Evolutionary conservation across 345 rosid species (phyloP).

Genomic region (Camelina sativa): DNA sequence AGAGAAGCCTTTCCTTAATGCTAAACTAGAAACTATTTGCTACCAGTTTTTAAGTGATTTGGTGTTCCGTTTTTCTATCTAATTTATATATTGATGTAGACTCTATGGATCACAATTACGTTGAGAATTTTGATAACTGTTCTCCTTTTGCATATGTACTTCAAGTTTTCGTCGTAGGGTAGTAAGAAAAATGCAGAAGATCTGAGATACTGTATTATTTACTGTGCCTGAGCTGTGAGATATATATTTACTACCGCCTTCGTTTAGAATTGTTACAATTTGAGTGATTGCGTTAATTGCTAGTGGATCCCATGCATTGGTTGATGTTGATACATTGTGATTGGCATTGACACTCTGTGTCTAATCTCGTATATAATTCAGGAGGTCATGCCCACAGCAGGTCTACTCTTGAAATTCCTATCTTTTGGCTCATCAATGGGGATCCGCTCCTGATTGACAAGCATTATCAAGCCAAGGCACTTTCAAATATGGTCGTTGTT

Average conservation of each 20-base stretch:
- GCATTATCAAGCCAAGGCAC: slow-evolving; percentile 95
- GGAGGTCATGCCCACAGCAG: slow-evolving; percentile 93
- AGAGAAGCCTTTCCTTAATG: slow-evolving; percentile 14
- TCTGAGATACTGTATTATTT: slow-evolving; percentile 10
- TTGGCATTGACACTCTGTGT: slow-evolving; percentile 39
- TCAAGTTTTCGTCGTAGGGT: slow-evolving; percentile 10
- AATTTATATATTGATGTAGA: slow-evolving; percentile 16
- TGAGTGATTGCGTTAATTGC: neutral
- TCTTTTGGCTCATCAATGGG: slow-evolving; percentile 90
- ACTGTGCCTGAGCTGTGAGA: slow-evolving; percentile 12
- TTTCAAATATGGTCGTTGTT: slow-evolving; percentile 90
- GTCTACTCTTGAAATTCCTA: slow-evolving; percentile 95
- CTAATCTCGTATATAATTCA: slow-evolving; percentile 47
- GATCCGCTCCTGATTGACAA: slow-evolving; percentile 90
- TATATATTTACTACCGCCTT: neutral
- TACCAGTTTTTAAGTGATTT: slow-evolving; percentile 11
- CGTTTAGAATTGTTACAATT: slow-evolving; percentile 3
- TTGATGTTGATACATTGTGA: slow-evolving; percentile 19
- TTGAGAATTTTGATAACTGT: slow-evolving; percentile 27
- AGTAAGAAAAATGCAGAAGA: slow-evolving; percentile 15
- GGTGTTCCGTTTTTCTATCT: slow-evolving; percentile 14
- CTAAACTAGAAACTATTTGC: slow-evolving; percentile 34
- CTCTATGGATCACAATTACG: slow-evolving; percentile 11
- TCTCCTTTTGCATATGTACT: slow-evolving; percentile 10
- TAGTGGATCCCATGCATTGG: slow-evolving; percentile 12